Base-by-base conservation (phyloP, 352 stramenopile species). In the Lagenidium sp. region DNA sequence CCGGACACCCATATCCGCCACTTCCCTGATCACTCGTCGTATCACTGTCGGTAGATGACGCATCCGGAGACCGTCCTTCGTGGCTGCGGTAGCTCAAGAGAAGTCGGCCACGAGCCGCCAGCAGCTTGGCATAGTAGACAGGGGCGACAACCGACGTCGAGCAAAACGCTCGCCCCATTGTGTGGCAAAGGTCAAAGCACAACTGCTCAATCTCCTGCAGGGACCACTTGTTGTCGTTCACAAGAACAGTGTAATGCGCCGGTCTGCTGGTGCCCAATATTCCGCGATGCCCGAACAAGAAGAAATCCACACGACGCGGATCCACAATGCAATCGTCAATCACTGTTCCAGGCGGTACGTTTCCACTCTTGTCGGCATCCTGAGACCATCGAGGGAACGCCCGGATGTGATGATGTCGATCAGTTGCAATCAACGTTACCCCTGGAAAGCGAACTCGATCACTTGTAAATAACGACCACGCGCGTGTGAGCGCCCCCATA, bases 11-110 rank as follows among this genome's bases (percentile, higher is more conserved):
- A 22, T 47, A 20, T 4, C 29, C 29, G n/a, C 35, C 26, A 31
- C 37, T 36, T n/a, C 23, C 32, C 16, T 34, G n/a, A 16, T 31
- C 29, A 18, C 41, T 50, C 12, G 41, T 49, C 16, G 34, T 40
- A 24, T 50, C 49, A 20, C 49, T 56, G 36, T 56, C 49, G 4
- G 49, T 56, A 4, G 41, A 56, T 4, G 36, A 34, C 1, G 36
- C 18, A 16, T 56, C 49, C 21, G 29, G 19, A 0, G 35, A 25
- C 1, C 18, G 28, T 3, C 36, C 44, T 18, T 37, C 15, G 11
- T 13, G 13, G 15, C 26, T 13, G 16, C 36, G 45, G 22, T 30
- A 53, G 11, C 34, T 30, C 1, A 53, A 18, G 4, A 44, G 38
- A 11, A 10, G 21, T 18, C 26, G 40, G 23, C 25, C 34, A 12